Evolutionary conservation across 331 rosid genomes (phyloP), one percentile per base, ranked within the genome.

Genomic region (Dryas integrifolia): DNA sequence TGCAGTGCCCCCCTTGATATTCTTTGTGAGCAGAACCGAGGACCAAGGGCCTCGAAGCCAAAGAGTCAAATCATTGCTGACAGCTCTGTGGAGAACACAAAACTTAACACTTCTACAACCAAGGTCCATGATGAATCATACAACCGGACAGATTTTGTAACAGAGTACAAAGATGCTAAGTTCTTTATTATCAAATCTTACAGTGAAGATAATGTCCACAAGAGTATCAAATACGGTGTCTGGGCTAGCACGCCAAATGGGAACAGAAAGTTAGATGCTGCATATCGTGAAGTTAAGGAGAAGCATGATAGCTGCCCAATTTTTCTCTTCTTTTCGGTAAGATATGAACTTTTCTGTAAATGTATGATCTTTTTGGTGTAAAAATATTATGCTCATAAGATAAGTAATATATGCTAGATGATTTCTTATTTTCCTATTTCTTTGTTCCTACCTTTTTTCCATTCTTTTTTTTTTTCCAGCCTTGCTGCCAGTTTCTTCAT

Each of bases 241-340:
- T 91, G 97, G 97, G 97, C 97, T 58, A 91, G 97, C 73, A 91
- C 97, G 41, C 95, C 97, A 73, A 91, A 91, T 63, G 97, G 97
- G 69, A 91, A 91, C 76, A 88, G 85, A 80, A 91, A 91, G 83
- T 76, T 91, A 69, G 96, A 91, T 85, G 86, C 91, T 68, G 96
- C 97, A 39, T 88, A 81, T 82, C 80, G 79, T 64, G 92, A 88
- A 82, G 87, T 89, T 47, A 84, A 77, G 84, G 96, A 88, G 84
- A 86, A 82, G 80, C 88, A 81, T 79, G 92, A 88, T 52, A 62
- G 78, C 73, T 91, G 95, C 82, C 90, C 87, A 0, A 67, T 88
- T 71, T 91, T 91, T 78, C 96, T 91, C 53, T 79, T 88, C 41
- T 91, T 88, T 56, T 91, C 97, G 86, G 97, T 88, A 87, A 72